Evolutionary conservation across 306 rosid genomes (phyloP).

Genomic region (Vicia villosa): DNA sequence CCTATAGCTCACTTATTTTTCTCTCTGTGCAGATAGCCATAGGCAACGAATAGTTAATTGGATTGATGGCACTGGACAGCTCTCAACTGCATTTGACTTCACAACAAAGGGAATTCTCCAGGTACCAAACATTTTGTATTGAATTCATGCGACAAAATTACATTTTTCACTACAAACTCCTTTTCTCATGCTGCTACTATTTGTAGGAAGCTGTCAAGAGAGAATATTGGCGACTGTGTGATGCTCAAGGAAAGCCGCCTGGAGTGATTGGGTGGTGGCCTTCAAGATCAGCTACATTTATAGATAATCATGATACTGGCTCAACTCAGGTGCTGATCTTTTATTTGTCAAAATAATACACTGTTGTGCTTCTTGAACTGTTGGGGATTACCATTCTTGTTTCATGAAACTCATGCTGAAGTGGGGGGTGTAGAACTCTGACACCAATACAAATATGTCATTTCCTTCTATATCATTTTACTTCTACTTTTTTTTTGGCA

Average conservation of each 20-base stretch:
- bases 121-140: conserved; percentile 50
- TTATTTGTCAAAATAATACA: conserved; percentile 1
- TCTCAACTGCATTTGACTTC: conserved; percentile 90
- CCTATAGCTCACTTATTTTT: conserved; percentile 8
- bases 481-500: too few species aligned
- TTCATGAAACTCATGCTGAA: too few species aligned
- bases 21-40: conserved; percentile 66
- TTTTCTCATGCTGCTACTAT: conserved; percentile 18
- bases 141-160: conserved; percentile 5
- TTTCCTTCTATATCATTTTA: conserved; percentile 2
- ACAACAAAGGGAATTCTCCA: conserved; percentile 97
- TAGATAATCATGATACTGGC: conserved; percentile 93
- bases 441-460: conserved; percentile 17
- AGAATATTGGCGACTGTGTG: conserved; percentile 78
- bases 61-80: conserved; percentile 86
- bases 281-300: conserved; percentile 80
- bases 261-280: conserved; percentile 94
- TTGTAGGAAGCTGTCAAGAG: conserved; percentile 90
- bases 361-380: conserved; percentile 6
- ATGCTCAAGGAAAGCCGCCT: conserved; percentile 84
- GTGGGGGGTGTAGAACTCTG: too few species aligned
- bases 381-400: conserved; percentile 1
- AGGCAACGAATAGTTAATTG: conserved; percentile 77
- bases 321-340: conserved; percentile 74
- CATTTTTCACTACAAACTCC: not conserved